Base-by-base conservation (phyloP, 1,139 yeast species). In the Candida sp. region DNA sequence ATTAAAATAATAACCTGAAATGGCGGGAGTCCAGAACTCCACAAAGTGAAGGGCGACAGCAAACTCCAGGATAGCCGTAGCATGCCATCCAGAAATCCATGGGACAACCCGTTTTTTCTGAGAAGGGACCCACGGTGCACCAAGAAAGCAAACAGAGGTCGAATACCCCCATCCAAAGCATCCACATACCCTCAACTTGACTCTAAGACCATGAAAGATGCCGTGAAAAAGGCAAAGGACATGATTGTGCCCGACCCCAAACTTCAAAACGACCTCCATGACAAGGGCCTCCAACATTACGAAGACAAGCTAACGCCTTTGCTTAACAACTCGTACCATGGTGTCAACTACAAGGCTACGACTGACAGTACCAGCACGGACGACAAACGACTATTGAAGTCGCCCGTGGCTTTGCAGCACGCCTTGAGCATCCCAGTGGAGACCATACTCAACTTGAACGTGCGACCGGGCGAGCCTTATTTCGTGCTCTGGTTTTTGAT, bases 401-500 rank as follows among this genome's bases (percentile, higher is more conserved):
- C 53, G 5, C 68, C 71, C 2, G 54, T 67, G 30, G 56, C 66
- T 4, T 51, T 69, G 23, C 58, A 60, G 23, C 66, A 67, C 48
- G 58, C 71, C 4, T 51, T 70, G n/a, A 62, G 63, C 49, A 74
- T 73, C 7, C 78, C 78, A 1, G 55, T 75, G 11, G 59, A 62
- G 8, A 57, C 72, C 2, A 68, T 75, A 4, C 59, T 68, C 25
- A 68, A 65, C 46, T 56, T 75, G 32, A 60, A 62, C 26, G 62
- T 72, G 22, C 67, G 72, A 48, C 86, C 86, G 0, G 85, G 85
- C 0, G 85, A 80, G 28, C 61, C 59, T 0, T 50, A 63, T 42
- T 85, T 84, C 58, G 62, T 81, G 2, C 43, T 78, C 32, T 87
- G 93, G 92, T 86, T 83, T 59, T 61, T 77, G 12, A 68, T 85